Evolutionary conservation across 495 filamentous ascomycete species (phyloP), one percentile per base, ranked within the genome.

Genomic region (Penicillium chermesinum): DNA sequence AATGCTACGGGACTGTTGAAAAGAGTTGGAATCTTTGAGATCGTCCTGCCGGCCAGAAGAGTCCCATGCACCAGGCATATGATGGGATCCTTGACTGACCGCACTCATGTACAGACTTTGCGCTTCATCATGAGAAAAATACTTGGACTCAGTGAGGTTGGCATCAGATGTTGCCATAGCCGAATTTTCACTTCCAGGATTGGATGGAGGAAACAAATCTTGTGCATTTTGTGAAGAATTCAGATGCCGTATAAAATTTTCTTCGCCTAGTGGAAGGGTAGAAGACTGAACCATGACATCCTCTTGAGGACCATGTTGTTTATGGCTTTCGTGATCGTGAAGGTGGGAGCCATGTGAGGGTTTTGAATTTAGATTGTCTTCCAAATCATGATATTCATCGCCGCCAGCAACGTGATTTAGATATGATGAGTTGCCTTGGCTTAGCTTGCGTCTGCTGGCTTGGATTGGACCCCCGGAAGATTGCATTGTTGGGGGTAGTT

Each of bases 61-160:
- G 52, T 77, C 78, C 83, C 81, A 86, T 27, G 64, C 73, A 4
- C 82, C 83, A 10, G 83, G 83, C 66, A 85, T 82, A 30, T 65
- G 67, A 19, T 62, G 66, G 9, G 55, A 55, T 15, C 50, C 61
- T 33, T 70, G 61, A 39, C 79, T 83, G 8, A 86, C 70, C 16
- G 85, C 85, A 57, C 83, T 87, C 81, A 96, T 91, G 53, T 97
- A 97, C 83, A 99, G 86, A 66, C 93, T 97, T 56, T 91, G 85
- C 0, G 93, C 93, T 49, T 97, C 90, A 48, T 94, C 89, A 46
- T 94, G 85, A 44, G 81, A 91, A 62, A 90, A 97, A 13, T 93
- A 62, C 53, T 78, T 88, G 8, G 94, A 97, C 50, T 87, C 71
- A 15, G 77, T 69, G 13, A 88, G 75, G 45, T 84, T 78, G 21